These are phyloP conservation scores for Sarcomyxa edulis DNA, from an alignment of 768 basidiomycete species.

Conservation along the genomic window DNA sequence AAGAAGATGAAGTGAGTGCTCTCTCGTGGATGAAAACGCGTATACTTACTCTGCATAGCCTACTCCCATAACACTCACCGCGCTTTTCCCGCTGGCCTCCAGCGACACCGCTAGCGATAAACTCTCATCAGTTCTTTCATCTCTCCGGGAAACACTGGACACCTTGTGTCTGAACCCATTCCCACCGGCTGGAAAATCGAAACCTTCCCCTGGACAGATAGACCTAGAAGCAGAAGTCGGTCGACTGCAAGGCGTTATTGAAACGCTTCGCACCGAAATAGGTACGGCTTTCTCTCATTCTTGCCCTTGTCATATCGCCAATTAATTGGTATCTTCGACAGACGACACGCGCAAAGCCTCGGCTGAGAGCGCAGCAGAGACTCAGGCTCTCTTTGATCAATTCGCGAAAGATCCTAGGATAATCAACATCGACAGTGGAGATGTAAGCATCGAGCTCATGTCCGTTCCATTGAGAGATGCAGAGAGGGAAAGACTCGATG, in stretches of 20 bases:
- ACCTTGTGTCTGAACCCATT: conserved; percentile 19
- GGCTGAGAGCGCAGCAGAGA: conserved; percentile 33
- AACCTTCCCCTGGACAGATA: conserved; percentile 11
- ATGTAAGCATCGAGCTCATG: conserved; percentile 50
- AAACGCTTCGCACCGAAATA: conserved; percentile 49
- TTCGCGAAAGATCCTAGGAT: conserved; percentile 41
- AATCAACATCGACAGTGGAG: conserved; percentile 25
- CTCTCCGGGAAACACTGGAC: conserved; percentile 31
- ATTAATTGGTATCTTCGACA: too few relatives aligned
- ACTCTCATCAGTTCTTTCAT: conserved; percentile 36
- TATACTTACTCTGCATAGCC: too few relatives aligned
- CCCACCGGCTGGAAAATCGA: conserved; percentile 11
- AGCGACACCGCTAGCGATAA: conserved; percentile 43
- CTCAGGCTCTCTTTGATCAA: conserved; percentile 51
- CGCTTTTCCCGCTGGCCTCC: conserved; percentile 52
- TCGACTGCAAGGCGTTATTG: conserved; percentile 44
- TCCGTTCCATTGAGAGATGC: conserved; percentile 46
- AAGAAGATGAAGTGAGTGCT: conserved; percentile 30
- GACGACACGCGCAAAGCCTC: conserved; percentile 45
- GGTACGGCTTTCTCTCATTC: conserved; percentile 30
- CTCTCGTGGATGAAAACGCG: too few relatives aligned
- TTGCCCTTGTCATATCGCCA: conserved; percentile 8
- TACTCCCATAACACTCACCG: conserved; percentile 34
- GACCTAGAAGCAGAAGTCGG: conserved; percentile 38
- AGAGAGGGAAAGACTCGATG: conserved; percentile 49